These are phyloP conservation scores for Epichloe hybrida DNA, from an alignment of 2,329 filamentous ascomycete species.

Conservation along the genomic window DNA sequence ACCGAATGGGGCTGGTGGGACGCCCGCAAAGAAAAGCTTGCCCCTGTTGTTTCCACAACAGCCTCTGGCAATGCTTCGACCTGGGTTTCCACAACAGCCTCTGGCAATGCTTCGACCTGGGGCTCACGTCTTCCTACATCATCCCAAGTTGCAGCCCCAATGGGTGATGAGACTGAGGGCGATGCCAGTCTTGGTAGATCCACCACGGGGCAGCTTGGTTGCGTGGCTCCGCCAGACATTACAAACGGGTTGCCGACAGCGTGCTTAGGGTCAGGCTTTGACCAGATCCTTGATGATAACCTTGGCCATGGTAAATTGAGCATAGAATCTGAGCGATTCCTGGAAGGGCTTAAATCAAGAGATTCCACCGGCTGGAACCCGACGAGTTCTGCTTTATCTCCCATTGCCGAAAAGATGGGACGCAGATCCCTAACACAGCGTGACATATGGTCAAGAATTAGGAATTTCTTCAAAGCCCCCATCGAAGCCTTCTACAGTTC, in stretches of 20 bases:
- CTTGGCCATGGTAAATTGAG: constrained; percentile 4
- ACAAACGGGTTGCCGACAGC: constrained; percentile 2
- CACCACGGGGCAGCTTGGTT: not conserved
- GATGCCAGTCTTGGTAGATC: too few species aligned
- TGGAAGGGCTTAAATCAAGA: not conserved
- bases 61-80: not conserved
- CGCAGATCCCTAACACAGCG: constrained; percentile 4
- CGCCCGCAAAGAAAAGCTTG: constrained; percentile 2
- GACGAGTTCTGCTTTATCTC: not conserved
- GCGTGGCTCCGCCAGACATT: not conserved
- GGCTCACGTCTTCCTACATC: not conserved
- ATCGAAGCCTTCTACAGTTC: not conserved
- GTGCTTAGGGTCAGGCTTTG: constrained; percentile 3
- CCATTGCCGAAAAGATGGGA: not conserved
- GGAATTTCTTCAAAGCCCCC: not conserved
- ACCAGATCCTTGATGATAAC: constrained; percentile 3
- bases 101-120: not conserved
- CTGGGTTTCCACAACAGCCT: too few species aligned
- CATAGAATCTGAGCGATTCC: constrained; percentile 6
- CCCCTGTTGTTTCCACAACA: not conserved
- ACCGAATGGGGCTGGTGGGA: constrained; percentile 15
- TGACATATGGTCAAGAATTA: constrained; percentile 2
- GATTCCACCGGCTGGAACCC: not conserved
- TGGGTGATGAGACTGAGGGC: too few species aligned
- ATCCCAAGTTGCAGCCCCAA: not conserved